phyloP scores from a whole-genome alignment of 2,329 filamentous ascomycete species.

The Colletotrichum limetticola region DNA sequence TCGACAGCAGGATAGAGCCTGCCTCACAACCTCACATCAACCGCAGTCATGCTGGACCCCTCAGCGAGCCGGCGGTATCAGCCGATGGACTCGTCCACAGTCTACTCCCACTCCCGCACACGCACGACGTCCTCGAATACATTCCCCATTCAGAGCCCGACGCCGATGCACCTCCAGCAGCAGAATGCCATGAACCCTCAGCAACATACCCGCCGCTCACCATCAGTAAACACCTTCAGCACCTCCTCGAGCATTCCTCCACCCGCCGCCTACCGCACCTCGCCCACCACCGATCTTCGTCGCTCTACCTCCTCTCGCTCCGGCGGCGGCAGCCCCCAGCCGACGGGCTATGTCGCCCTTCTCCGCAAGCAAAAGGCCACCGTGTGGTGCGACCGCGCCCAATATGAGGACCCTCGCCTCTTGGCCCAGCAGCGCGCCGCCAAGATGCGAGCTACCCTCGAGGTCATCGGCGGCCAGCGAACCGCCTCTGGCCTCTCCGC shows the following conservation, averaged over 20 bases:
- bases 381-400: slow-evolving; percentile 96
- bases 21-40: not conserved
- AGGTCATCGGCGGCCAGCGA: slow-evolving; percentile 75
- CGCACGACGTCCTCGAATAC: slow-evolving; percentile 67
- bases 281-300: slow-evolving; percentile 69
- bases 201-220: slow-evolving; percentile 63
- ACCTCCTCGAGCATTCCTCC: slow-evolving; percentile 76
- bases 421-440: slow-evolving; percentile 86
- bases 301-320: slow-evolving; percentile 87
- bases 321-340: slow-evolving; percentile 61
- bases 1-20: slow-evolving; percentile 1
- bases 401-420: slow-evolving; percentile 89
- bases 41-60: slow-evolving; percentile 33
- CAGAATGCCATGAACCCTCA: slow-evolving; percentile 42
- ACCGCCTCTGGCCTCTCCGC: slow-evolving; percentile 57
- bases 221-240: slow-evolving; percentile 75
- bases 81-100: slow-evolving; percentile 39
- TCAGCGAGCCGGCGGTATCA: slow-evolving; percentile 40
- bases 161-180: slow-evolving; percentile 48
- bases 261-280: slow-evolving; percentile 66
- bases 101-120: slow-evolving; percentile 65
- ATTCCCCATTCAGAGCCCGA: slow-evolving; percentile 52
- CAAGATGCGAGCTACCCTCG: slow-evolving; percentile 85
- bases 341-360: slow-evolving; percentile 91
- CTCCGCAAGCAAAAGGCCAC: slow-evolving; percentile 97